Conservation (phyloP, 164 flowering plant species). For the Vitis amurensis region DNA sequence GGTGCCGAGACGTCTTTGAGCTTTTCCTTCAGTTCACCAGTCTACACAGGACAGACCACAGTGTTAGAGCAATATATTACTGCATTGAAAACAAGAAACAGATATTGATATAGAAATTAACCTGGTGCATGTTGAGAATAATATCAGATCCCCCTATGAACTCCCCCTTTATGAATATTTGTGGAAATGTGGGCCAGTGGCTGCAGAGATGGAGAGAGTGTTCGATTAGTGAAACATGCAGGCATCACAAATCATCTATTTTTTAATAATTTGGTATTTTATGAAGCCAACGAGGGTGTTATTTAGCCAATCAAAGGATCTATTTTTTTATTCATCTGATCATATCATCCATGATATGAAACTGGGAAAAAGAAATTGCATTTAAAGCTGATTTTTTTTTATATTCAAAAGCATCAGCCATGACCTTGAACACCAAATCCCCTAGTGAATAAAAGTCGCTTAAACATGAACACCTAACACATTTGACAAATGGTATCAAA, state of each 20-base stretch:
- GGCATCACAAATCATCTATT: neutral
- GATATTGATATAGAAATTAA: conserved; percentile 5
- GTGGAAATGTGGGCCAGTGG: conserved; percentile 96
- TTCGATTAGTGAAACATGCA: conserved; percentile 2
- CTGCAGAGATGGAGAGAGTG: conserved; percentile 35
- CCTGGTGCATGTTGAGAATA: conserved; percentile 69
- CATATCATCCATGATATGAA: too few species aligned
- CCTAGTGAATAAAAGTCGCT: too few species aligned
- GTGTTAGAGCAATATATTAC: neutral
- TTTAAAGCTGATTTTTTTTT: too few species aligned
- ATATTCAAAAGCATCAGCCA: too few species aligned
- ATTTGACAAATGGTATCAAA: too few species aligned
- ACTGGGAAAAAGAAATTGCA: too few species aligned
- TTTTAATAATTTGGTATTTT: too few species aligned
- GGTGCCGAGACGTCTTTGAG: conserved; percentile 41
- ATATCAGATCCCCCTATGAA: conserved; percentile 93
- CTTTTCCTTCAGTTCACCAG: conserved; percentile 73
- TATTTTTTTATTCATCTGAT: too few species aligned
- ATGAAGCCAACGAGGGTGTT: too few species aligned
- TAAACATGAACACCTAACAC: too few species aligned
- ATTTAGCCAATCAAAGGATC: too few species aligned
- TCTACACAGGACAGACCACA: conserved; percentile 29
- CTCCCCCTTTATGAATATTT: conserved; percentile 92
- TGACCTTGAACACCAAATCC: too few species aligned
- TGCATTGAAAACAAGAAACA: neutral